Base-by-base conservation (phyloP, 1,284 basidiomycete genomes). In the Trichosporon asahii region DNA sequence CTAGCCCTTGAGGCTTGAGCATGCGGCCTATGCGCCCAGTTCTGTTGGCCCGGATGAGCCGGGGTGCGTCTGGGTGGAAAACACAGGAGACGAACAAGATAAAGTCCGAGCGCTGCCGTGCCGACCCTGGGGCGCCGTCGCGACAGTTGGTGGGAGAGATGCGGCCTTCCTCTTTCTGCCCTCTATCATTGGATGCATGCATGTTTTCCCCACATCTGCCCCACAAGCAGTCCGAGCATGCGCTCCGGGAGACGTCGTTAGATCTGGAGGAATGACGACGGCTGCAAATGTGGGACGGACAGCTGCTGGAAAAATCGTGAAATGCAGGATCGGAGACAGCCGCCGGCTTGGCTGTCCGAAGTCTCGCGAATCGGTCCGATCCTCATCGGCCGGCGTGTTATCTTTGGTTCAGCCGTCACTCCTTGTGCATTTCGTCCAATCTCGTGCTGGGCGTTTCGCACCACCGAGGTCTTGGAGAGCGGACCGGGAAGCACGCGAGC, bases 101-200 rank as follows among this genome's bases (percentile, higher is more conserved):
- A 61, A 23, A 61, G 57, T 61, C 57, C 57, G 57, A 61, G 57
- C 18, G 57, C 27, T 15, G 57, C 57, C 57, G 27, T 61, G 15
- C 15, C 4, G 27, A n/a, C 57, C 57, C 57, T 61, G 57, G 33
- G 57, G 27, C 57, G 29, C 12, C 29, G 27, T 31, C 33, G 57
- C 18, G n/a, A n/a, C n/a, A n/a, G n/a, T n/a, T n/a, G 15, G 57
- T n/a, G 27, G 57, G 57, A 31, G 21, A 18, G 29, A 15, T 33
- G 57, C 57, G 8, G 57, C 55, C 4, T 8, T 57, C 11, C 12
- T 21, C 27, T 15, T 29, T 14, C 21, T 12, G 15, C 27, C 11
- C 25, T 14, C 21, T 1, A 3, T 15, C 1, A 31, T 61, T 31
- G 29, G 27, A 12, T 37, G 7, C 27, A 18, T 9, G 27, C 21